Evolutionary conservation across 345 rosid species (phyloP).

Genomic region (Isatis tinctoria): DNA sequence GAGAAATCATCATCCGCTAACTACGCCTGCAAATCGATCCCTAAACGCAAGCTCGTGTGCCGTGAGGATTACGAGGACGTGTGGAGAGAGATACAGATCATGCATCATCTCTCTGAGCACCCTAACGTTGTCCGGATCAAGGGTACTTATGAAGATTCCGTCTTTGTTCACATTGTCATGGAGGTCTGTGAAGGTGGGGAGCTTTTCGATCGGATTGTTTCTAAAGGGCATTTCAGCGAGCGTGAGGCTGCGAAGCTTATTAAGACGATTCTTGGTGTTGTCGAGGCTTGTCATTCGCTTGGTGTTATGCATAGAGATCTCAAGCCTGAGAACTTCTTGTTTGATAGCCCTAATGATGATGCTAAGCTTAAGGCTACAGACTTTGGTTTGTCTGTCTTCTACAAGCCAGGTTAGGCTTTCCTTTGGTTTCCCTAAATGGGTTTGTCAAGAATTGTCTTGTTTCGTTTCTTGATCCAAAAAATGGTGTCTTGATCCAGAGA

Average conservation of each 20-base stretch:
- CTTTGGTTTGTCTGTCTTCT: conserved; percentile 89
- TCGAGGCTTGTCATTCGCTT: conserved; percentile 90
- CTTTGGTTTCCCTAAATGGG: not conserved
- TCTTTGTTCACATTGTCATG: conserved; percentile 95
- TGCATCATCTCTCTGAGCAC: conserved; percentile 93
- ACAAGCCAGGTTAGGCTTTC: conserved; percentile 69
- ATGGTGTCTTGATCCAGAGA: not conserved
- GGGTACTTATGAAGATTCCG: conserved; percentile 85
- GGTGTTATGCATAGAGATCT: conserved; percentile 99
- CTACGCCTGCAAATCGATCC: conserved; percentile 91
- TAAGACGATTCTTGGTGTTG: conserved; percentile 83
- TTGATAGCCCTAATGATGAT: conserved; percentile 62
- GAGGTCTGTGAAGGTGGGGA: conserved; percentile 96
- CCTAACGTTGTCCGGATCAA: conserved; percentile 75
- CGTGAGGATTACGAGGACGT: conserved; percentile 95
- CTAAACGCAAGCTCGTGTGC: conserved; percentile 85
- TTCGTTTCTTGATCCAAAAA: not conserved
- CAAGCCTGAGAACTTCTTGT: conserved; percentile 97
- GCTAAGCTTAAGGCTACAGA: conserved; percentile 88
- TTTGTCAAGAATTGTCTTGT: not conserved
- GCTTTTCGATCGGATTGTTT: conserved; percentile 90
- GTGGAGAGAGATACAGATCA: conserved; percentile 98
- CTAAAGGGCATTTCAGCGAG: conserved; percentile 91
- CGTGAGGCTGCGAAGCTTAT: conserved; percentile 80
- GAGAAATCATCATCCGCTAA: conserved; percentile 46